Conservation (phyloP, 2,329 filamentous ascomycete genomes). For the Alternaria longipes region DNA sequence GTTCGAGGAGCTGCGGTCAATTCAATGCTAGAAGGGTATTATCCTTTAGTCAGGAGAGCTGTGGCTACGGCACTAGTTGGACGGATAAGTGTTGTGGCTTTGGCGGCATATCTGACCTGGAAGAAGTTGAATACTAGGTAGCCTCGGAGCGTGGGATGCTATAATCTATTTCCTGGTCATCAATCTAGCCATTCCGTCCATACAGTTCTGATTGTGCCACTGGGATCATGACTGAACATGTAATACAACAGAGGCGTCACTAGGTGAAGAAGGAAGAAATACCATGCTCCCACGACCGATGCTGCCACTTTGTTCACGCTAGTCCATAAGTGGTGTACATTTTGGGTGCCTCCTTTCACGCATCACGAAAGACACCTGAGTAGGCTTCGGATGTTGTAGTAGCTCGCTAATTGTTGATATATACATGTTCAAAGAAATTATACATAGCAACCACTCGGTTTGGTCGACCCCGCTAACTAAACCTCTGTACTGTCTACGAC, state of each 20-base stretch:
- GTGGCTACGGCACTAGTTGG: slow-evolving; percentile 56
- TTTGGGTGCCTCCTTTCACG: too few relatives aligned
- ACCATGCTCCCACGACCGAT: neutral
- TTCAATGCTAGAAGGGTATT: slow-evolving; percentile 63
- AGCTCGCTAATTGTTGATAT: neutral
- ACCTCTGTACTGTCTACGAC: neutral
- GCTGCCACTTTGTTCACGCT: too few relatives aligned
- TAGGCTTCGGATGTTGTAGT: too few relatives aligned
- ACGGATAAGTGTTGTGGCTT: slow-evolving; percentile 40
- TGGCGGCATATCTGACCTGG: slow-evolving; percentile 34
- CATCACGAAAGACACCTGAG: too few relatives aligned
- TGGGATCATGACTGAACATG: neutral
- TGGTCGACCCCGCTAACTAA: neutral
- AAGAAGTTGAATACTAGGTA: slow-evolving; percentile 22
- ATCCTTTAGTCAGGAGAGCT: slow-evolving; percentile 59
- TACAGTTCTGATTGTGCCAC: neutral
- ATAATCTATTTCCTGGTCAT: neutral
- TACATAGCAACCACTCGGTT: neutral
- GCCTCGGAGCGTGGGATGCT: neutral
- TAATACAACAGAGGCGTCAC: neutral
- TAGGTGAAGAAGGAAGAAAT: neutral
- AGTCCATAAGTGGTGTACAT: too few relatives aligned
- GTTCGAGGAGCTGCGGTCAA: slow-evolving; percentile 54
- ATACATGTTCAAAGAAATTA: neutral
- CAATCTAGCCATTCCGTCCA: neutral